Base-by-base conservation (phyloP, 1,284 basidiomycete species). In the Naganishia albida region DNA sequence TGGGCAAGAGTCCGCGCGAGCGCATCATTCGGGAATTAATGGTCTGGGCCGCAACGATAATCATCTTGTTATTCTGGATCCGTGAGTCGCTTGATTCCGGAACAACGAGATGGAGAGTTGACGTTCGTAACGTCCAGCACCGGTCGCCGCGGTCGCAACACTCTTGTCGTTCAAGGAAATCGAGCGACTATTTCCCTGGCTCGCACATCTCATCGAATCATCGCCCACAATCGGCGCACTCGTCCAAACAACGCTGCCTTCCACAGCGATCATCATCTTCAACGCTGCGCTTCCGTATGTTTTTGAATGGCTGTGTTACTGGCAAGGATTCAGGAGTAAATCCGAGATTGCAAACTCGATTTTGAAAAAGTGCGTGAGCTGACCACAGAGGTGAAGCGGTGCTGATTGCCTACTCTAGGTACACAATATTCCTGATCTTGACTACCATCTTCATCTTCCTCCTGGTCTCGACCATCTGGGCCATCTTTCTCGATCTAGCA, bases 361-460 rank as follows among this genome's bases (percentile, higher is more conserved):
- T 48, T 79, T 98, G 75, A 91, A 89, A 72, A 98, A 97, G 90
- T 94, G 67, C 66, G 85, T 78, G 7, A 8, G 1, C 12, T 0
- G 25, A 16, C 23, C 2, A 53, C 40, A 44, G 54, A n/a, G 20
- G 10, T 23, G 8, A n/a, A 18, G 39, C n/a, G 10, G 30, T 52
- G 40, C 50, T 51, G 43, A 55, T 16, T 2, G 28, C 16, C 67
- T 59, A 68, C 48, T 10, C 15, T 71, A 93, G 91, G 83, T 93
- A 96, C 75, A 92, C 96, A 73, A 82, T 99, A 50, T 97, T 97
- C 81, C 84, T 99, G 0, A 84, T 99, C 66, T 83, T 93, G 77
- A 94, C 94, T 70, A 94, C 97, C 49, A 88, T 99, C 38, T 96
- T 98, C 79, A 92, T 97, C 70, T 97, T 97, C 81, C 84, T 98